A percentile compares a stretch with the other conserved stretches of the same genome.
Evolutionary conservation across 768 basidiomycete species (phyloP).

Genomic region (Suillus spraguei): DNA sequence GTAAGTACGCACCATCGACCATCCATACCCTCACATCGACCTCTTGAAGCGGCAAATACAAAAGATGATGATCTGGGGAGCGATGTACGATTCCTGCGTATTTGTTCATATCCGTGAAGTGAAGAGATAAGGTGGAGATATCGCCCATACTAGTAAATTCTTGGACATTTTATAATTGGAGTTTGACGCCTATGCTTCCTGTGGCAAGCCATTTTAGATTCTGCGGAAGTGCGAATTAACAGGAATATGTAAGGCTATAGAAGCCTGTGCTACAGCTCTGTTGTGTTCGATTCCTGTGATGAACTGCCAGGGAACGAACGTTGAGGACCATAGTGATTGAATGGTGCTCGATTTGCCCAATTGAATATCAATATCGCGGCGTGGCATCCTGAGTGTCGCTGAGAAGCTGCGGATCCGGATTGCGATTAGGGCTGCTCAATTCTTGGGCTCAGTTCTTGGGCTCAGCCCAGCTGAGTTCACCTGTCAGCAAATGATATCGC

Average conservation of each 20-base stretch:
- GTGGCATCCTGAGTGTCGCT: no score
- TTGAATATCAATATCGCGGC: no score
- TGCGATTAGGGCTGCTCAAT: no score
- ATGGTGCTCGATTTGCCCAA: no score
- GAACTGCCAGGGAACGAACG: not conserved
- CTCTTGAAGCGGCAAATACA: constrained; percentile 44
- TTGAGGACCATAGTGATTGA: no score
- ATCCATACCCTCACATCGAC: constrained; percentile 43
- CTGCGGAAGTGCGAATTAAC: not conserved
- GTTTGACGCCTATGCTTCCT: constrained; percentile 5
- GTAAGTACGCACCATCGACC: constrained; percentile 40
- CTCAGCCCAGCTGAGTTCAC: no score
- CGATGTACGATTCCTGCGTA: constrained; percentile 36
- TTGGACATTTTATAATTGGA: constrained; percentile 4
- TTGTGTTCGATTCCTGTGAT: not conserved
- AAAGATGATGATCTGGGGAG: constrained; percentile 23
- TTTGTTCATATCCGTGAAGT: not conserved
- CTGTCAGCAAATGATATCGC: no score
- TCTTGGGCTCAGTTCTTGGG: no score
- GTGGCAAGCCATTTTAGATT: not conserved
- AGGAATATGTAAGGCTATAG: not conserved
- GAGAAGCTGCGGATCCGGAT: no score
- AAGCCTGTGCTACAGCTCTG: not conserved
- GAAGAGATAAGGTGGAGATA: constrained; percentile 8
- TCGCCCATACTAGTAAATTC: not conserved